Conservation (phyloP, 148 eudicot species). For the Chenopodium berlandieri region DNA sequence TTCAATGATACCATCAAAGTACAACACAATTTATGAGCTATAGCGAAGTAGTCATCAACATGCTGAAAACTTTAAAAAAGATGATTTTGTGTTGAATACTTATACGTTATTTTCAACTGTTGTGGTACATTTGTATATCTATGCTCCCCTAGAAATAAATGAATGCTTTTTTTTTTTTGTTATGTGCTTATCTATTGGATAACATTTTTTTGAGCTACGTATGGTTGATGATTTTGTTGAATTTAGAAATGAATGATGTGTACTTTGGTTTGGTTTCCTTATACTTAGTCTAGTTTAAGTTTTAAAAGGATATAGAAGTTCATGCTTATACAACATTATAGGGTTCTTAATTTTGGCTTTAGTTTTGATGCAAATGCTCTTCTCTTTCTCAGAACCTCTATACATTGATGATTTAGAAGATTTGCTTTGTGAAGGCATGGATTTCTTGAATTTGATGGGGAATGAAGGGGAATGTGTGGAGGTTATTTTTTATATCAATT, state of each 20-base stretch:
- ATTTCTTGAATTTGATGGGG: slow-evolving; percentile 35
- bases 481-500: slow-evolving; percentile 30
- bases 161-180: too few relatives aligned
- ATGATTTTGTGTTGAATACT: not conserved
- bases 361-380: not conserved
- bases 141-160: too few relatives aligned
- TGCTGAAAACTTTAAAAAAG: not conserved
- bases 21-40: not conserved
- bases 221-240: too few relatives aligned
- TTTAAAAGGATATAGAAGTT: not conserved
- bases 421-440: slow-evolving; percentile 56
- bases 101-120: not conserved
- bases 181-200: too few relatives aligned
- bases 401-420: slow-evolving; percentile 64
- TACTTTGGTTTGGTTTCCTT: too few relatives aligned
- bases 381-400: slow-evolving; percentile 36
- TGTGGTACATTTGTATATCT: not conserved
- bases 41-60: not conserved
- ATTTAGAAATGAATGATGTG: too few relatives aligned
- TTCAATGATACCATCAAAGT: not conserved
- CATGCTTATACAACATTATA: not conserved
- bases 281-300: not conserved
- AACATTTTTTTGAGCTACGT: too few relatives aligned
- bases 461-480: slow-evolving; percentile 50
- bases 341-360: slow-evolving; percentile 3